Base-by-base conservation (phyloP, 371 early-diverging fungal species). In the Syncephalastrum monosporum region DNA sequence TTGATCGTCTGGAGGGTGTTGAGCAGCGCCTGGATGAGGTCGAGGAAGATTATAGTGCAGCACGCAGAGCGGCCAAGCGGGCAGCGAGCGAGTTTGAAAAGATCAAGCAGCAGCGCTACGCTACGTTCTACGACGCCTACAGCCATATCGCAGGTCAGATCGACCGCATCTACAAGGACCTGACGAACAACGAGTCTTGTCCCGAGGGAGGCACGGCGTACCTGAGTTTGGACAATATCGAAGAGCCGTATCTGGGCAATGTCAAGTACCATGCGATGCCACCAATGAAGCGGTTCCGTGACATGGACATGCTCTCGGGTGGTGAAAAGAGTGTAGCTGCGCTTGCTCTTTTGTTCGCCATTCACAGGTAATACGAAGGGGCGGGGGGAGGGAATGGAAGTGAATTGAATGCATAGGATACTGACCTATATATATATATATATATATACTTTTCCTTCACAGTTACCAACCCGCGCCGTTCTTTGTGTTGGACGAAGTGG, bases 261-360 rank as follows among this genome's bases (percentile, higher is more conserved):
- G 86, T 99, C 50, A 91, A 92, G 64, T 99, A 96, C 79, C 98
- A 99, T 71, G 97, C 99, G 0, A 98, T 99, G 98, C 99, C 99
- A 4, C 99, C 99, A 5, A 90, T 94, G 87, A 99, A 99, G 81
- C 88, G 97, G 42, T 99, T 99, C 84, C 82, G 96, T 53, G 99
- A 99, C 72, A 99, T 99, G 94, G 96, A 96, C 52, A 92, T 95
- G 63, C 81, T 99, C 8, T 96, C 97, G 41, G 99, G 99, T 23
- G 99, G 99, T 60, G 99, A 99, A 79, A 99, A 97, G 84, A 98
- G 99, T 14, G 93, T 99, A 23, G 99, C 99, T 0, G 95, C 97
- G 2, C 74, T 99, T 21, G 96, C 99, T 13, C 78, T 99, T 49
- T 82, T 99, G 61, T 96, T 99, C 80, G 98, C 99, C 41, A 89